Evolutionary conservation across 495 filamentous ascomycete species (phyloP).

Genomic region (Penicillium ucsense): DNA sequence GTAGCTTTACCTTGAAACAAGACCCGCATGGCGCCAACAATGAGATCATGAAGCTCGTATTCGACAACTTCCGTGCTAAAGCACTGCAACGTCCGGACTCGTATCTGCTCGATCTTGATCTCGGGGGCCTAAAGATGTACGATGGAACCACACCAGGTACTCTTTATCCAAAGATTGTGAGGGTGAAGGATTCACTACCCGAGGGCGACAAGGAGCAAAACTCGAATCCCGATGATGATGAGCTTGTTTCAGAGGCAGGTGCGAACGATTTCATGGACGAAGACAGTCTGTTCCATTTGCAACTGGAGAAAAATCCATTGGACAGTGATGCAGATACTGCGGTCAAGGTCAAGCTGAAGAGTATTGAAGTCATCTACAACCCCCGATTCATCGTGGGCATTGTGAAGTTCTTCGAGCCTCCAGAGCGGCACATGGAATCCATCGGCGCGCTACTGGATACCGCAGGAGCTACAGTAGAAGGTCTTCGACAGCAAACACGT

Average conservation of each 20-base stretch:
- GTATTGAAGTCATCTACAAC: conserved; percentile 95
- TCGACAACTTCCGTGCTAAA: conserved; percentile 86
- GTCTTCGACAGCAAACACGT: conserved; percentile 85
- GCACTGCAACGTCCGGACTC: conserved; percentile 83
- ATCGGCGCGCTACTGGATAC: conserved; percentile 90
- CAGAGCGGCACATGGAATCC: conserved; percentile 95
- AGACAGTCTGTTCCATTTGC: conserved; percentile 78
- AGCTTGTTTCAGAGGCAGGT: conserved; percentile 45
- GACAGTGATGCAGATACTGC: conserved; percentile 86
- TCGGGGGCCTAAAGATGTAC: conserved; percentile 87
- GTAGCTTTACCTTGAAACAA: conserved; percentile 85
- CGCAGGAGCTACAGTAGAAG: conserved; percentile 90
- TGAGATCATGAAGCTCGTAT: conserved; percentile 81
- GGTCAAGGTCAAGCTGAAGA: conserved; percentile 82
- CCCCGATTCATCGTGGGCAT: conserved; percentile 84
- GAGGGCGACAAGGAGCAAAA: conserved; percentile 35
- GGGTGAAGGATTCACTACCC: conserved; percentile 75
- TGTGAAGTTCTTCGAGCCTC: conserved; percentile 88
- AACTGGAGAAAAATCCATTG: conserved; percentile 89
- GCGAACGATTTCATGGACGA: conserved; percentile 49
- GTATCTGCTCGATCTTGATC: conserved; percentile 73
- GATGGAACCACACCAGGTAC: conserved; percentile 89
- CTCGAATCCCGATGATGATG: conserved; percentile 44
- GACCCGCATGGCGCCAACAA: conserved; percentile 69
- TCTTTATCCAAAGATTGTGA: conserved; percentile 86